A percentile compares a stretch with the other conserved stretches of the same genome.
These are phyloP conservation scores for Oxyria digyna DNA, from an alignment of 148 eudicot genomes.

Conservation along the genomic window DNA sequence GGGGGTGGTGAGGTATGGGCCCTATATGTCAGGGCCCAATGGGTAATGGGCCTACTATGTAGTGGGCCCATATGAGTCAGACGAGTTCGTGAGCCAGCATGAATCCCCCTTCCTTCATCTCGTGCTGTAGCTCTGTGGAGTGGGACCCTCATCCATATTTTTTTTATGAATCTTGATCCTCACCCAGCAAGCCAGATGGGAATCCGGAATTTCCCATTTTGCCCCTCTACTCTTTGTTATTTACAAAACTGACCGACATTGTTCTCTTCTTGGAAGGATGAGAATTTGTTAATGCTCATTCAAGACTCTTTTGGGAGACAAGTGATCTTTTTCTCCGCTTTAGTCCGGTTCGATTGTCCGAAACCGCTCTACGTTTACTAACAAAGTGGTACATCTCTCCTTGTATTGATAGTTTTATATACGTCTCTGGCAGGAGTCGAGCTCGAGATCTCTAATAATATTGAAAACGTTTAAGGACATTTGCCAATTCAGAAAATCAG, in stretches of 20 bases:
- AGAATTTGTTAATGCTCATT: background rate
- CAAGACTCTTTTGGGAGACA: background rate
- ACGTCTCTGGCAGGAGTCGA: no score
- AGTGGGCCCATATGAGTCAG: background rate
- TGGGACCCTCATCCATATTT: background rate
- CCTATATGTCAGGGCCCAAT: slow-evolving; percentile 3
- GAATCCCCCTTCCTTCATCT: slow-evolving; percentile 2
- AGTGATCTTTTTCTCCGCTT: background rate
- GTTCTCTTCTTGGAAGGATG: background rate
- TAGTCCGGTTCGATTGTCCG: no score
- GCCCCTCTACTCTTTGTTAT: background rate
- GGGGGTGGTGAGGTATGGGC: slow-evolving; percentile 2
- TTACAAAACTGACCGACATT: background rate
- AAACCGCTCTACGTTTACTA: no score
- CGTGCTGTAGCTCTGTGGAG: background rate
- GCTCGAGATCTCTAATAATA: no score
- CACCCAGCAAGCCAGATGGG: background rate
- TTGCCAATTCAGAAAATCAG: no score
- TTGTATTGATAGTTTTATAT: no score
- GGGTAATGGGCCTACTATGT: background rate
- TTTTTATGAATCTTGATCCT: background rate
- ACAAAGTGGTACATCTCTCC: no score
- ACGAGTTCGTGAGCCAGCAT: background rate
- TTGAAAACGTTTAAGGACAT: no score
- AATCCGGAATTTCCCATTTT: background rate